Evolutionary conservation across 2,329 filamentous ascomycete species (phyloP), one percentile per base, ranked within the genome.

Genomic region (Stemphylium beticola): DNA sequence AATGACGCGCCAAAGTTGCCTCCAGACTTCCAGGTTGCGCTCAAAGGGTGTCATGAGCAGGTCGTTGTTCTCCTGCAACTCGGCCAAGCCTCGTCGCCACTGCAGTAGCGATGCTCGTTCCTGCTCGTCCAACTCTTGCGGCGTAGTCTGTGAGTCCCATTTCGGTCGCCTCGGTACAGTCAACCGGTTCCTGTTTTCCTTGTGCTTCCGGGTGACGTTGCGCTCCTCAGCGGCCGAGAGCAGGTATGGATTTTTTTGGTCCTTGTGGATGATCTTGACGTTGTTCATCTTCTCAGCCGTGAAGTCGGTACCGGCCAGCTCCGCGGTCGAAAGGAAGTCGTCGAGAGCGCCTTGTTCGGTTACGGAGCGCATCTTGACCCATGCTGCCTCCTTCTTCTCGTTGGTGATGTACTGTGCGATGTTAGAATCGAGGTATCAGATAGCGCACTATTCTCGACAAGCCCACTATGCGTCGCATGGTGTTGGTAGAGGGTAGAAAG

Each of bases 311-410:
- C 92, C 93, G n/a, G 95, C 95, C 66, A 99, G 82, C 79, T 98
- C 93, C 60, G 95, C 96, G 1, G 95, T 99, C 53, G 90, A 91
- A 61, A 99, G 81, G 76, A 99, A 99, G 77, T 99, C 95, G 76
- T 99, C 95, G 58, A 99, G 86, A 39, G 93, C 93, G 65, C 89
- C 93, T 78, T 99, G 95, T 81, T 99, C 92, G 4, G 95, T 99
- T 66, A 99, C 91, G 75, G 92, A 96, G 80, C 93, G 92, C 95
- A 99, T 98, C 83, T 98, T 99, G 73, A 98, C 92, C 92, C 93
- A 99, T 66, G 91, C 85, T 32, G 93, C 95, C 79, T 98, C 93
- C 74, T 96, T 88, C 66, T 87, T 88, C 62, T 90, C 89, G 74
- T 96, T 97, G 43, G 92, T 95, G 68, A 98, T 87, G 76, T 99